A percentile compares a stretch with the other conserved stretches of the same genome.
Conservation (phyloP, 2,329 filamentous ascomycete genomes). For the Aureobasidium sp. region DNA sequence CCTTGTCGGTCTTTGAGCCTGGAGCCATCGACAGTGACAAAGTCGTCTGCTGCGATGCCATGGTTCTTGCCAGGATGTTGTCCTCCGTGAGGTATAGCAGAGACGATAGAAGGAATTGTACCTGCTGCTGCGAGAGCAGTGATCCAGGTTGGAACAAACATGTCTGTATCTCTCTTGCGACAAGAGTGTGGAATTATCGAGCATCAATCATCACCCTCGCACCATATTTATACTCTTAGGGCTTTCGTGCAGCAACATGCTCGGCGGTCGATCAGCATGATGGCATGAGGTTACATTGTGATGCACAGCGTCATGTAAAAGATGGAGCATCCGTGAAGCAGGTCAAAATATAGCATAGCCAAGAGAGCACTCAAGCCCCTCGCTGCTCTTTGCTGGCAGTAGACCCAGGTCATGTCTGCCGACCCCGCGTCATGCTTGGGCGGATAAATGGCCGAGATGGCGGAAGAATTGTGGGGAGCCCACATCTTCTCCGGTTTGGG, state of each 20-base stretch:
- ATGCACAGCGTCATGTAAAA: background rate
- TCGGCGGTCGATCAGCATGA: constrained; percentile 5
- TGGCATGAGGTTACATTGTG: constrained; percentile 4
- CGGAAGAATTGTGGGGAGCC: background rate
- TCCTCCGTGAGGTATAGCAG: background rate
- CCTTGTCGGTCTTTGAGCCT: constrained; percentile 31
- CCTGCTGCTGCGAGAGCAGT: background rate
- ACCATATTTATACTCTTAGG: constrained; percentile 8
- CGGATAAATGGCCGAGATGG: background rate
- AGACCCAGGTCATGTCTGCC: background rate
- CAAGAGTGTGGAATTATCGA: background rate
- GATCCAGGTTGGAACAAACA: background rate
- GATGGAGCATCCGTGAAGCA: too few species aligned
- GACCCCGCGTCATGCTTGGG: too few species aligned
- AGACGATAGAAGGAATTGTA: background rate
- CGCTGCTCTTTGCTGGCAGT: background rate
- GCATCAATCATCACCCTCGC: background rate
- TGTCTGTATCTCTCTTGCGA: background rate
- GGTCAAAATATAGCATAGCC: background rate
- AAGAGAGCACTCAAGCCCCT: background rate
- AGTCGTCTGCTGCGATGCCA: constrained; percentile 27
- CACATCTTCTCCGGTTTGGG: background rate
- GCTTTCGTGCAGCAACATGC: background rate
- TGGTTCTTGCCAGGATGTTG: background rate
- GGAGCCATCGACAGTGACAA: constrained; percentile 30